These are phyloP conservation scores for Podochytrium sp. DNA, from an alignment of 192 early-diverging fungal genomes.

Conservation along the genomic window DNA sequence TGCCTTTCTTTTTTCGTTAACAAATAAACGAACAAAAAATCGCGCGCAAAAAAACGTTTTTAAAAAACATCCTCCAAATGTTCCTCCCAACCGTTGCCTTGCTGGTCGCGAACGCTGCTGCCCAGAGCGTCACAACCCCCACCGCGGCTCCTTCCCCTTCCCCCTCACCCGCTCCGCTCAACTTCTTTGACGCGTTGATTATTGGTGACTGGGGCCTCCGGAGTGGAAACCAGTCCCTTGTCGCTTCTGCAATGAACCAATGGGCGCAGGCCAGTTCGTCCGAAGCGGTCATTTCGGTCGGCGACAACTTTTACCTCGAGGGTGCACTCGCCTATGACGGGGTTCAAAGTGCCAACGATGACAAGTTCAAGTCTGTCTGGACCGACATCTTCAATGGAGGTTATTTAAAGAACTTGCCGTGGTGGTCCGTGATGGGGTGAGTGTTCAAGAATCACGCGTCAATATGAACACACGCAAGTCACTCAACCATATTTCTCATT, in stretches of 20 bases:
- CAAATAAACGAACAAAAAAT: no score
- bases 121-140: no score
- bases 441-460: background rate
- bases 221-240: background rate
- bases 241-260: background rate
- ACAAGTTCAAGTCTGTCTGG: constrained; percentile 5
- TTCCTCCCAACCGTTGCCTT: no score
- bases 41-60: no score
- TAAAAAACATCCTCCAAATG: no score
- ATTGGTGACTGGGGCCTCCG: background rate
- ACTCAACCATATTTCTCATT: background rate
- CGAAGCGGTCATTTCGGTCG: background rate
- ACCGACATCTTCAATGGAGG: background rate
- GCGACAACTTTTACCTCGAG: constrained; percentile 28
- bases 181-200: background rate
- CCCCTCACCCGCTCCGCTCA: no score
- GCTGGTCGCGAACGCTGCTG: no score
- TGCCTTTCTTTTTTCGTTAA: no score
- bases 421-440: constrained; percentile 5
- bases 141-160: no score
- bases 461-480: background rate
- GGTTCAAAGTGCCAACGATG: background rate
- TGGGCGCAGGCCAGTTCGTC: background rate
- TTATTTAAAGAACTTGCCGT: constrained; percentile 3
- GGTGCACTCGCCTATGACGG: background rate